Evolutionary conservation across 768 basidiomycete species (phyloP).

Genomic region (Termitomyces sp.): DNA sequence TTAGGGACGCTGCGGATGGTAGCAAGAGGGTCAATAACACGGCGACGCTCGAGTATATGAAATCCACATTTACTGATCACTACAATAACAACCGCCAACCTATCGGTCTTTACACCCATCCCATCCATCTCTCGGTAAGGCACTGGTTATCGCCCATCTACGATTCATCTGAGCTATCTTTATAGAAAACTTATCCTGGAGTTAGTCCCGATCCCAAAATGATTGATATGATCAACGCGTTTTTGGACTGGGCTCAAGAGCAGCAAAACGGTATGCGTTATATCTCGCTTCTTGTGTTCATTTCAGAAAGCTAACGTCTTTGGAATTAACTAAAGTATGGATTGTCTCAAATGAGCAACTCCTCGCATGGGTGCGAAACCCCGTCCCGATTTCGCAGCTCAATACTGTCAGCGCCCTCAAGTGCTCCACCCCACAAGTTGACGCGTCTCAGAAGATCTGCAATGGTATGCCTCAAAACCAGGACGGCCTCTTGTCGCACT

Average conservation of each 20-base stretch:
- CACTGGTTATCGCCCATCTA: not conserved
- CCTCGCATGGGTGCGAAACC: constrained; percentile 69
- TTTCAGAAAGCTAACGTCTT: not conserved
- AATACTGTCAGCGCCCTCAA: constrained; percentile 47
- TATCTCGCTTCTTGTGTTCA: not conserved
- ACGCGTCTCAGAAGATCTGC: constrained; percentile 53
- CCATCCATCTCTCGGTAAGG: constrained; percentile 65
- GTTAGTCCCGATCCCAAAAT: constrained; percentile 38
- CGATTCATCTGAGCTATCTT: not conserved
- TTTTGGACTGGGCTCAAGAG: constrained; percentile 77
- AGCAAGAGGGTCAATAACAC: constrained; percentile 43
- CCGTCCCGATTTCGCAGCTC: constrained; percentile 58
- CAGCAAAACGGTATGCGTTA: constrained; percentile 50
- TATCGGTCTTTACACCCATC: constrained; percentile 78
- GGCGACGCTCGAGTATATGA: constrained; percentile 67
- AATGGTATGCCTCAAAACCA: constrained; percentile 73
- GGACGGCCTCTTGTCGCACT: constrained; percentile 52
- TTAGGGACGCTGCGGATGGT: constrained; percentile 53
- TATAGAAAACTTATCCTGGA: constrained; percentile 54
- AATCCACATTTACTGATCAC: constrained; percentile 68
- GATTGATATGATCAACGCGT: constrained; percentile 72
- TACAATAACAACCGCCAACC: constrained; percentile 75
- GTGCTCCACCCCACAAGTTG: constrained; percentile 60
- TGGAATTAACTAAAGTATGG: constrained; percentile 42
- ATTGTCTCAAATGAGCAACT: constrained; percentile 70